A percentile compares a stretch with the other conserved stretches of the same genome.
Conservation (phyloP, 257 asterid genomes). For the Oldenlandia corymbosa region DNA sequence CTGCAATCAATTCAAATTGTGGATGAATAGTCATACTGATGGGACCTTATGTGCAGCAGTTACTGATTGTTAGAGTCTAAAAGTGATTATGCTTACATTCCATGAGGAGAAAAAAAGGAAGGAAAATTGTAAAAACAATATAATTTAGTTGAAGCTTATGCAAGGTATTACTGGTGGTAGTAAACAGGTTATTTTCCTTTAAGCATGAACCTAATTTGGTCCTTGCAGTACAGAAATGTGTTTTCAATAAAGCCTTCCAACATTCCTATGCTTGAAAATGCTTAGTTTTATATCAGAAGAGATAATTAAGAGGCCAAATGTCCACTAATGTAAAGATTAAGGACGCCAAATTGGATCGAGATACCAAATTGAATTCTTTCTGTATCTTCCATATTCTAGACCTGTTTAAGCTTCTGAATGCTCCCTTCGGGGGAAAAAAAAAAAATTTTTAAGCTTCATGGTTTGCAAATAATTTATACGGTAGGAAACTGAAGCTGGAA, state of each 20-base stretch:
- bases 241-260: not conserved
- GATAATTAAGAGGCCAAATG: not conserved
- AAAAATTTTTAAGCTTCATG: too few species aligned
- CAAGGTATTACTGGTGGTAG: not conserved
- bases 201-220: not conserved
- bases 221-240: not conserved
- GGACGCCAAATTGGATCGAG: not conserved
- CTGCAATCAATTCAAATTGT: not conserved
- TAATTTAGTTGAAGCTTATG: not conserved
- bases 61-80: not conserved
- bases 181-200: not conserved
- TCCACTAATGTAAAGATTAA: not conserved
- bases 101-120: too few species aligned
- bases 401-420: not conserved
- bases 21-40: not conserved
- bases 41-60: not conserved
- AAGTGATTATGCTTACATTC: not conserved
- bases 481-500: constrained; percentile 73
- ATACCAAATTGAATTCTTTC: too few species aligned
- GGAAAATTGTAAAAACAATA: too few species aligned
- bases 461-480: not conserved
- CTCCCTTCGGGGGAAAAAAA: too few species aligned
- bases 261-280: not conserved
- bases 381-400: not conserved
- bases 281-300: not conserved